Evolutionary conservation across 2,329 filamentous ascomycete species (phyloP), one percentile per base, ranked within the genome.

Genomic region (Zalaria sp.): DNA sequence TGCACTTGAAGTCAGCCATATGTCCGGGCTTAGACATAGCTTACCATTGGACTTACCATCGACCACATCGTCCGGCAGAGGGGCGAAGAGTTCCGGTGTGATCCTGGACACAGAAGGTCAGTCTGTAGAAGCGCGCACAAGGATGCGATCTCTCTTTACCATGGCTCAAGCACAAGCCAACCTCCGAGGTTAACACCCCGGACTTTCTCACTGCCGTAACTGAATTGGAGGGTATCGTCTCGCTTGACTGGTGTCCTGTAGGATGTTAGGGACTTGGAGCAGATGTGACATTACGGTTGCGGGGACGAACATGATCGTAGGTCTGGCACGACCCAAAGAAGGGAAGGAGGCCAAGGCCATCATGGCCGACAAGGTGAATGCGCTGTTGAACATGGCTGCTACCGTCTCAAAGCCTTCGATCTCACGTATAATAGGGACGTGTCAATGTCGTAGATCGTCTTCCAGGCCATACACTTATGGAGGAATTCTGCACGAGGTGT

Each of bases 111-210:
- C 18, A 18, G 18, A 18, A 18, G 18, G 18, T 18, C 73, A 73
- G 77, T 34, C 8, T 34, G 8, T 34, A 11, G 9, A 34, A 9
- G 9, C 8, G 11, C 11, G 9, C 11, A 9, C 36, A 11, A 26
- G 26, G 10, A 26, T 25, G 26, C n/a, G 10, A 18, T 26, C 26
- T 18, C 18, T 18, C 18, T 18, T 18, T 18, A 18, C 45, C 48
- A 50, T 10, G 75, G 75, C 58, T 79, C 75, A 4, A 77, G 62
- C 5, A 79, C 71, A 37, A 79, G 69, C 74, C 75, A 79, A 28
- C 77, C 77, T 41, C 77, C 75, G 4, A 79, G 63, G 53, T 81
- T 81, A 27, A 81, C 76, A 42, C 77, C 77, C 8, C 75, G 71
- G 35, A 80, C 69, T 51, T 75, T 77, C 18, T 69, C 51, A 35